A percentile compares a stretch with the other conserved stretches of the same genome.
phyloP scores from a whole-genome alignment of 1,284 basidiomycete species.

The Pascua sp. region DNA sequence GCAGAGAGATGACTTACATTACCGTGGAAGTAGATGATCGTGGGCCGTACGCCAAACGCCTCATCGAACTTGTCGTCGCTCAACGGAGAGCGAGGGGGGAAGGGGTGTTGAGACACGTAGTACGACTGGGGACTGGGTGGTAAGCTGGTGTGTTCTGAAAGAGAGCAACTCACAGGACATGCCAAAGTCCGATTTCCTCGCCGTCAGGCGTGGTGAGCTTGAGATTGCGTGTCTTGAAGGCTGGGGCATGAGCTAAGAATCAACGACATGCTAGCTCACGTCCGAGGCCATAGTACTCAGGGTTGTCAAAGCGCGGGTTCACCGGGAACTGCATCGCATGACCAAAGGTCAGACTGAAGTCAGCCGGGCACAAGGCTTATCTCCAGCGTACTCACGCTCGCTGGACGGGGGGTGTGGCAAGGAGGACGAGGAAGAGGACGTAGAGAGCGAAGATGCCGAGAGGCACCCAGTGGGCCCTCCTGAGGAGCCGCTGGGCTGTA shows the following conservation, averaged over 20 bases:
- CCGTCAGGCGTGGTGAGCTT: conserved; percentile 70
- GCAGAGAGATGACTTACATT: conserved; percentile 54
- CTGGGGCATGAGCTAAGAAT: conserved; percentile 48
- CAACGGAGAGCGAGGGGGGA: conserved; percentile 25
- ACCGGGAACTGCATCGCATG: conserved; percentile 66
- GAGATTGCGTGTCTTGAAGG: conserved; percentile 73
- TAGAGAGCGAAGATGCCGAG: conserved; percentile 1
- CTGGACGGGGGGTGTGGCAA: conserved; percentile 10
- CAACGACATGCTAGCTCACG: conserved; percentile 56
- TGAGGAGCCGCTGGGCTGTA: conserved; percentile 5
- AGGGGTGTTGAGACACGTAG: conserved; percentile 17
- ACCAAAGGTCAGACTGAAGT: conserved; percentile 54
- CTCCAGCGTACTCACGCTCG: conserved; percentile 2
- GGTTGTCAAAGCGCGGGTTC: conserved; percentile 61
- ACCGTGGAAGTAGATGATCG: conserved; percentile 84
- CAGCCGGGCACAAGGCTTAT: background rate
- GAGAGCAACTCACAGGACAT: conserved; percentile 59
- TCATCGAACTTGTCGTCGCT: conserved; percentile 35
- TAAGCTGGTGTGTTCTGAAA: conserved; percentile 12
- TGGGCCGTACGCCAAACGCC: conserved; percentile 64
- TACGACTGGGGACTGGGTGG: conserved; percentile 19
- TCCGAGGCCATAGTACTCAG: conserved; percentile 74
- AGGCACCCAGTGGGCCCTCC: conserved; percentile 3
- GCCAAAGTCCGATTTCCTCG: conserved; percentile 80
- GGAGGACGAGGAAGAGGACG: background rate